These are phyloP conservation scores for Carnegiea gigantea DNA, from an alignment of 179 eudicot genomes.

Conservation along the genomic window DNA sequence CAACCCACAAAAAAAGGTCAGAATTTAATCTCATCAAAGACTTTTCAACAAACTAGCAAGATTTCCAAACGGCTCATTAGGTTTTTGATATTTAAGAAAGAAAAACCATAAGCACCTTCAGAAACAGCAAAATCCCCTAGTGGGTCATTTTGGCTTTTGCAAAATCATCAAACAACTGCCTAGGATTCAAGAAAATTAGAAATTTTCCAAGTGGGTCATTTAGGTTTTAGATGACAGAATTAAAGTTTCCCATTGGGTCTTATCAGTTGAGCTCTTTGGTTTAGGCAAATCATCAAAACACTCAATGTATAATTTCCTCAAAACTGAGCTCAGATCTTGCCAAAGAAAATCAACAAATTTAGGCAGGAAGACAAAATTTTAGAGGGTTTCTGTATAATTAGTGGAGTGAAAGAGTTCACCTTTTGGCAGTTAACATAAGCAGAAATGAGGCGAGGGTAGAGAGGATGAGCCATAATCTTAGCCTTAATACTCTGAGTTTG, in stretches of 20 bases:
- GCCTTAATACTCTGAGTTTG: conserved; percentile 47
- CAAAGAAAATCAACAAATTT: background rate
- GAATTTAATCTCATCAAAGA: background rate
- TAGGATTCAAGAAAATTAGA: too few species aligned
- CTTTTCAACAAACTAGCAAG: background rate
- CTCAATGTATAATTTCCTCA: background rate
- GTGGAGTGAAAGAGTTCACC: conserved; percentile 31
- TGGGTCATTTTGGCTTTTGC: background rate
- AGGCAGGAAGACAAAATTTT: background rate
- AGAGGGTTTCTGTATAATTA: background rate
- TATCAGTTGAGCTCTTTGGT: background rate
- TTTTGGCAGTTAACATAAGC: conserved; percentile 91
- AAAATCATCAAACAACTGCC: background rate
- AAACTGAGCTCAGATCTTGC: conserved; percentile 23
- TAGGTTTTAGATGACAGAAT: too few species aligned
- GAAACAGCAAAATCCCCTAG: background rate
- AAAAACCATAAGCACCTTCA: too few species aligned
- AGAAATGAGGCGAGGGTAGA: conserved; percentile 79
- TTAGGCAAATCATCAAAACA: too few species aligned
- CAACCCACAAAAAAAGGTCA: background rate
- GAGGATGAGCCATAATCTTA: conserved; percentile 95
- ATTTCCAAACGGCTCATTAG: background rate
- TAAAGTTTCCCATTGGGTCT: too few species aligned
- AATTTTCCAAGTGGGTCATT: background rate
- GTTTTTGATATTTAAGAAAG: background rate